Evolutionary conservation across 768 basidiomycete genomes (phyloP), one percentile per base, ranked within the genome.

Genomic region (Coprinopsis sp.): DNA sequence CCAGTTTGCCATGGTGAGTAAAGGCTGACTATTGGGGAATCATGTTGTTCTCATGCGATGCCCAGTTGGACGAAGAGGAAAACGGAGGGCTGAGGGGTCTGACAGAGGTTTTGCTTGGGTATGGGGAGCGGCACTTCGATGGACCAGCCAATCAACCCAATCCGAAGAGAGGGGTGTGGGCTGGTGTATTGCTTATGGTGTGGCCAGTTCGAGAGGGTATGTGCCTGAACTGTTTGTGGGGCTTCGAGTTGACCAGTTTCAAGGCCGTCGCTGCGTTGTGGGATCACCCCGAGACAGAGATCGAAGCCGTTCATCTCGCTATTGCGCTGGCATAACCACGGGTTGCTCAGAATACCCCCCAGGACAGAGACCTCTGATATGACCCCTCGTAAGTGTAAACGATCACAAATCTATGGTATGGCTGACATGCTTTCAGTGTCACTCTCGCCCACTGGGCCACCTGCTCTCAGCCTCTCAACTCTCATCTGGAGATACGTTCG

Each of bases 271-370:
- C 91, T 11, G 84, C 92, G 24, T 67, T 98, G 7, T 89, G 91
- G 80, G 87, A 92, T 36, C 85, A 89, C 54, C 77, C 79, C 40
- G 85, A 89, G 52, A 86, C 88, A 14, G 87, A 96, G 55, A 79
- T 93, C 14, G 96, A 97, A 60, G 94, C 92, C 0, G 87, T 98
- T 3, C 96, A 99, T 63, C 74, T 97, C 21, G 93, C 90, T 1
- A 85, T 96, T 54, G 90, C 86, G 3, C 71, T 99, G 45, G 81
- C 90, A 0, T 99, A 98, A n/a, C 61, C 93, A 98, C 59, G 96
- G 95, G 2, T 68, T 99, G 3, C 65, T 99, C 18, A 79, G 93
- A 8, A 81, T 94, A 0, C 87, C 95, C 5, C 77, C 85, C 6
- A 73, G 82, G 5, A 81, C 85, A 2, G 89, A 93, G 59, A 83